phyloP scores from a whole-genome alignment of 2,329 filamentous ascomycete genomes.

The Penicillium concentricum region DNA sequence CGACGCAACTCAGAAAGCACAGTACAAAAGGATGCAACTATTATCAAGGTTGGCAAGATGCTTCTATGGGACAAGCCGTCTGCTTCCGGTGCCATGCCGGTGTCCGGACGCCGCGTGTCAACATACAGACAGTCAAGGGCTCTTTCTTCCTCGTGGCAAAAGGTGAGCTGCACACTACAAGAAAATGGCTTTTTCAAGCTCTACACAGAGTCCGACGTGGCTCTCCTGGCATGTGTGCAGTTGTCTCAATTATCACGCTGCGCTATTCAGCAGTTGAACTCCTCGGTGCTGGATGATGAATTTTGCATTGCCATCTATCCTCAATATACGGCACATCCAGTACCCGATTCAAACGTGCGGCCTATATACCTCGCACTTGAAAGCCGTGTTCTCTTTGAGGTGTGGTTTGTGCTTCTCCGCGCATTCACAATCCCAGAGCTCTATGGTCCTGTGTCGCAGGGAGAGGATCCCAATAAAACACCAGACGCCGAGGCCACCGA shows the following conservation, averaged over 20 bases:
- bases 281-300: slow-evolving; percentile 86
- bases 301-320: slow-evolving; percentile 95
- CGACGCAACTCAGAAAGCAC: slow-evolving; percentile 50
- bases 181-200: slow-evolving; percentile 95
- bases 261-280: slow-evolving; percentile 85
- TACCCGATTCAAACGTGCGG: slow-evolving; percentile 72
- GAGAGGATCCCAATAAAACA: slow-evolving; percentile 48
- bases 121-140: slow-evolving; percentile 57
- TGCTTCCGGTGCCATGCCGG: slow-evolving; percentile 37
- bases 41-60: slow-evolving; percentile 94
- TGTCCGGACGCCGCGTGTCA: slow-evolving; percentile 46
- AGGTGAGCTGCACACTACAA: slow-evolving; percentile 87
- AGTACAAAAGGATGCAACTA: slow-evolving; percentile 67
- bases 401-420: slow-evolving; percentile 90
- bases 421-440: slow-evolving; percentile 91
- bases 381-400: slow-evolving; percentile 86
- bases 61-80: slow-evolving; percentile 83
- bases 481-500: slow-evolving; percentile 28
- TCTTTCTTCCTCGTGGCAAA: slow-evolving; percentile 70
- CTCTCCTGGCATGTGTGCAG: slow-evolving; percentile 77
- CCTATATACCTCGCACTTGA: slow-evolving; percentile 88
- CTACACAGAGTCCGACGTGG: slow-evolving; percentile 79
- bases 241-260: slow-evolving; percentile 85
- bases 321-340: slow-evolving; percentile 76
- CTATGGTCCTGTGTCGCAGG: slow-evolving; percentile 65